Evolutionary conservation across 805 yeast genomes (phyloP), one percentile per base, ranked within the genome.

Genomic region (Blastobotrys chiropterorum): DNA sequence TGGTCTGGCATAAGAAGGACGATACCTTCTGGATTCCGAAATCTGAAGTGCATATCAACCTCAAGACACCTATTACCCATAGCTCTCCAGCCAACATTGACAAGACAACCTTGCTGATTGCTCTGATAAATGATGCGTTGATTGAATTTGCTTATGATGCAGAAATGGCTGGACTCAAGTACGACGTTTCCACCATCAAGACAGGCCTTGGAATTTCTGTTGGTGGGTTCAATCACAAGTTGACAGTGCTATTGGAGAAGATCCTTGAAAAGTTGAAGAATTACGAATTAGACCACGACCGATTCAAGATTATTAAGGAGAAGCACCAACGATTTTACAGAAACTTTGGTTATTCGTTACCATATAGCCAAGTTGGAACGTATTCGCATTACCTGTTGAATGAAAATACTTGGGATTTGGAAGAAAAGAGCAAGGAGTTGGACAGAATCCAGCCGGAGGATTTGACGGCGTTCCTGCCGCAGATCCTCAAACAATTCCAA

Each of bases 21-120:
- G 96, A 92, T 59, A 81, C 83, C 48, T 86, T 92, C 64, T 81
- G 85, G 73, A 86, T 87, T 15, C 99, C 98, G 47, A 86, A 90
- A 69, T 94, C 94, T 0, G 74, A 79, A 47, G 79, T 90, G 30
- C 78, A 79, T 40, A 65, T 88, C 49, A 73, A 78, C 41, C 74
- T 92, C 56, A 83, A 82, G 55, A 69, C 57, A 42, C 95, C 96
- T 1, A 72, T 77, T 11, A 73, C 85, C 0, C 77, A 77, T 47
- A 69, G 78, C 0, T 79, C 84, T n/a, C 81, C 88, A 1, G 67
- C 75, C 26, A 75, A 80, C 47, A 72, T 81, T 1, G 78, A 85
- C 41, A 69, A 78, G 55, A 75, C 90, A 0, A 72, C 81, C 0
- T 64, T 92, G 44, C 80, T 81, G 64, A 77, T 82, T 31, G 92